These are phyloP conservation scores for Cotoneaster glaucophyllus DNA, from an alignment of 306 rosid species.

Conservation along the genomic window DNA sequence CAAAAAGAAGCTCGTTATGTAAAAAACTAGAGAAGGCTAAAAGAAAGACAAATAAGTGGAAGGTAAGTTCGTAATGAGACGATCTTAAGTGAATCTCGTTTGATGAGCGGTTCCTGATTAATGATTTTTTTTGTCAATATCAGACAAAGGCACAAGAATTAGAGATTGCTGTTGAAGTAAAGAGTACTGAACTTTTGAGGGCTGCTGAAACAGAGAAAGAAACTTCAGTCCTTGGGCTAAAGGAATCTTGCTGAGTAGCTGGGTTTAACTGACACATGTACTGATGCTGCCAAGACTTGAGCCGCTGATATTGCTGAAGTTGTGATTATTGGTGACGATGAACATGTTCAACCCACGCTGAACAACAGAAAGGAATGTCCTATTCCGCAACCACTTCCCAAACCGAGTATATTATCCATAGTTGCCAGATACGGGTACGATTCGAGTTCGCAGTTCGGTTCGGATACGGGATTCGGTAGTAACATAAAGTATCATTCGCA, in stretches of 20 bases:
- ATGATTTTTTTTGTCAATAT: constrained; percentile 19
- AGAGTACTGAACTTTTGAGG: constrained; percentile 53
- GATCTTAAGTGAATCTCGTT: too few relatives aligned
- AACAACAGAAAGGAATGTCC: constrained; percentile 59
- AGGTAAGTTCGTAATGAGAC: too few relatives aligned
- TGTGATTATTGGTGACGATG: constrained; percentile 30
- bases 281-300: constrained; percentile 22
- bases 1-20: not conserved
- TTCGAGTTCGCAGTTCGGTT: too few relatives aligned
- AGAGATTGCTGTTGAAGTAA: constrained; percentile 56
- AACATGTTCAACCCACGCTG: constrained; percentile 37
- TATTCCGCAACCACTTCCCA: constrained; percentile 30
- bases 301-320: constrained; percentile 42
- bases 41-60: constrained; percentile 50
- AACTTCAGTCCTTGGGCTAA: constrained; percentile 16
- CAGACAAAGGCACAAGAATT: constrained; percentile 66
- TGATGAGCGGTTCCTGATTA: constrained; percentile 5
- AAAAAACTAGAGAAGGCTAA: constrained; percentile 15
- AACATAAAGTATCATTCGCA: too few relatives aligned
- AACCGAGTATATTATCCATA: constrained; percentile 55
- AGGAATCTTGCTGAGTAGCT: constrained; percentile 21
- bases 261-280: constrained; percentile 22
- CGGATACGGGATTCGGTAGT: too few relatives aligned
- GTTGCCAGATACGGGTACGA: too few relatives aligned
- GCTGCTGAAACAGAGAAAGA: constrained; percentile 26